A percentile compares a stretch with the other conserved stretches of the same genome.
Evolutionary conservation across 2,329 filamentous ascomycete genomes (phyloP).

Genomic region (Colletotrichum camelliae): DNA sequence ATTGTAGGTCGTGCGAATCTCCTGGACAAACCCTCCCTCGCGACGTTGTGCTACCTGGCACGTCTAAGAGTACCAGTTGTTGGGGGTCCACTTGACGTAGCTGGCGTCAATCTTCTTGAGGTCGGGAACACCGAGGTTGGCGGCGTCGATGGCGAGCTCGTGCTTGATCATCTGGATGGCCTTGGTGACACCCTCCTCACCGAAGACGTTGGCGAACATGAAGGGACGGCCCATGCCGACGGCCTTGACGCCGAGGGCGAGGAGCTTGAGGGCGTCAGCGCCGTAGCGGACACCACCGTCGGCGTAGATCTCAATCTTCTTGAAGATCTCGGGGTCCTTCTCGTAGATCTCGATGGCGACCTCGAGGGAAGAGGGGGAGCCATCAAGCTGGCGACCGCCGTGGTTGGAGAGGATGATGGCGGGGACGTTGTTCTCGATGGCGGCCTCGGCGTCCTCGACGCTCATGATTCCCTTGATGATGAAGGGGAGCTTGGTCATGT

Average conservation of each 20-base stretch:
- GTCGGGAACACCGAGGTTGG: slow-evolving; percentile 46
- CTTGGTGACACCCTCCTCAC: slow-evolving; percentile 51
- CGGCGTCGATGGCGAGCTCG: slow-evolving; percentile 51
- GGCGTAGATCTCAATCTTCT: slow-evolving; percentile 42
- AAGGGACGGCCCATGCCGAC: slow-evolving; percentile 54
- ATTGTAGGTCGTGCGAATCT: background rate
- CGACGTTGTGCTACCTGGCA: background rate
- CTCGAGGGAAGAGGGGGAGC: slow-evolving; percentile 41
- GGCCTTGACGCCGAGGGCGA: slow-evolving; percentile 48
- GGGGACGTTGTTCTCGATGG: slow-evolving; percentile 34
- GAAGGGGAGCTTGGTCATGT: slow-evolving; percentile 41
- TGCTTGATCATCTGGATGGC: slow-evolving; percentile 51
- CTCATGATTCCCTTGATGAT: slow-evolving; percentile 46
- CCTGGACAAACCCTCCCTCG: background rate
- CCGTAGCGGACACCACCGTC: slow-evolving; percentile 51
- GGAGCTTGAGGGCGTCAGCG: slow-evolving; percentile 45
- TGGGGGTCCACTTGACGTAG: slow-evolving; percentile 33
- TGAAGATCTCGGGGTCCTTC: slow-evolving; percentile 41
- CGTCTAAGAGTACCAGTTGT: slow-evolving; percentile 28
- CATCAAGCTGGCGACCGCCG: slow-evolving; percentile 47
- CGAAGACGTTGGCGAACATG: slow-evolving; percentile 60
- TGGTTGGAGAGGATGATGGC: slow-evolving; percentile 49
- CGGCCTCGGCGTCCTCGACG: slow-evolving; percentile 39
- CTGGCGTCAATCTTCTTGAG: slow-evolving; percentile 36
- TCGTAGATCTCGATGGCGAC: slow-evolving; percentile 43